These are phyloP conservation scores for Gossypium australe DNA, from an alignment of 345 rosid species.

Conservation along the genomic window DNA sequence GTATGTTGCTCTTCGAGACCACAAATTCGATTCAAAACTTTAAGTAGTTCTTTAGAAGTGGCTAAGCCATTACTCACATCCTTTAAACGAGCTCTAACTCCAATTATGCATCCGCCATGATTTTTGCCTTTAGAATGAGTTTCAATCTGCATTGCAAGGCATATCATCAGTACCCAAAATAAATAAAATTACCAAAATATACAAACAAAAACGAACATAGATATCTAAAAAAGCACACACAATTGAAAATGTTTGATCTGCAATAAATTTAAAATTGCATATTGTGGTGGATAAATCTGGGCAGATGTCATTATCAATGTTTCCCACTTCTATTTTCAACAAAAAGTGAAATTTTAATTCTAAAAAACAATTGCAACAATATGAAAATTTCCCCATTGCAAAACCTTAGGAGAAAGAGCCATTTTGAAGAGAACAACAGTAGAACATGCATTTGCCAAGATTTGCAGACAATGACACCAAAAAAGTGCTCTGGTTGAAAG, in stretches of 20 bases:
- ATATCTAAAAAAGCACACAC: neutral
- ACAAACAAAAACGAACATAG: neutral
- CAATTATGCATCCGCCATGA: constrained; percentile 22
- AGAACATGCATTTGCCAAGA: neutral
- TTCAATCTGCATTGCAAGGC: constrained; percentile 47
- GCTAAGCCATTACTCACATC: constrained; percentile 52
- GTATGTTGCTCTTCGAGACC: constrained; percentile 51
- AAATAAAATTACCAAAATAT: neutral
- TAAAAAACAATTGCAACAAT: neutral
- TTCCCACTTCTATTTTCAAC: neutral
- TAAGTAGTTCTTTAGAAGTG: constrained; percentile 75
- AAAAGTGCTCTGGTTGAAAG: neutral
- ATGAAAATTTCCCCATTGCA: neutral
- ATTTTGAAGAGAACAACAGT: neutral
- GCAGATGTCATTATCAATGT: constrained; percentile 7
- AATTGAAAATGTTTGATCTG: neutral
- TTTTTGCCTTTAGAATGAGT: constrained; percentile 28
- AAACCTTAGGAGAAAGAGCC: neutral
- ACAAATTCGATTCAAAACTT: constrained; percentile 57
- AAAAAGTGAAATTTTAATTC: neutral
- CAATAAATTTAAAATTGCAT: neutral
- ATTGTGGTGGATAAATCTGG: neutral
- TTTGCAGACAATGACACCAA: constrained; percentile 12
- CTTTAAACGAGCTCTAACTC: constrained; percentile 43
- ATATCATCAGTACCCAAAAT: neutral